Evolutionary conservation across 495 filamentous ascomycete species (phyloP).

Genomic region (Rhizodiscina lignyota): DNA sequence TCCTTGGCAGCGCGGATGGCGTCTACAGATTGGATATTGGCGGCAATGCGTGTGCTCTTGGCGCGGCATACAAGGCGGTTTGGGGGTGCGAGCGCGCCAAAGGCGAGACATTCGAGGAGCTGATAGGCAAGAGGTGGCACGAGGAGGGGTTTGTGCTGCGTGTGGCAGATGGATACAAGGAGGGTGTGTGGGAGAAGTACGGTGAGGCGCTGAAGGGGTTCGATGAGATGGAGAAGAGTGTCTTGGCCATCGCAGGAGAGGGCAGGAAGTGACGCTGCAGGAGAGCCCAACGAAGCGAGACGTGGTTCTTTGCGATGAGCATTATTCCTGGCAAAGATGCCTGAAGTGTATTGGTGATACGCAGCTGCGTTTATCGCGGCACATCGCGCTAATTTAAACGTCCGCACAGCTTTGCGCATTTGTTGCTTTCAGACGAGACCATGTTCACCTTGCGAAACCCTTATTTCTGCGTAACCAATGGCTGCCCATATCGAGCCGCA

Average conservation of each 20-base stretch:
- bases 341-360: too few relatives aligned
- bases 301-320: too few relatives aligned
- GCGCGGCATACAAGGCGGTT: conserved; percentile 91
- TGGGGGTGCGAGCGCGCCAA: conserved; percentile 63
- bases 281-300: too few relatives aligned
- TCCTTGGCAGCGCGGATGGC: conserved; percentile 75
- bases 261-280: too few relatives aligned
- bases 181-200: conserved; percentile 58
- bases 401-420: too few relatives aligned
- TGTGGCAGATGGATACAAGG: conserved; percentile 66
- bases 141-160: conserved; percentile 69
- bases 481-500: too few relatives aligned
- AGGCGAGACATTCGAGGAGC: conserved; percentile 70
- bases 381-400: too few relatives aligned
- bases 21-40: conserved; percentile 86
- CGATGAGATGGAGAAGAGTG: conserved; percentile 55
- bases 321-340: too few relatives aligned
- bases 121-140: conserved; percentile 67
- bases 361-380: too few relatives aligned
- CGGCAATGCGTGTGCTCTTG: conserved; percentile 89
- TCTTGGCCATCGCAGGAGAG: conserved; percentile 31
- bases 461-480: too few relatives aligned
- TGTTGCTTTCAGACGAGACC: too few relatives aligned
- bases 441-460: too few relatives aligned
- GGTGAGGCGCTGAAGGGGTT: conserved; percentile 62